These are phyloP conservation scores for Debaryomyces sp. DNA, from an alignment of 1,139 yeast genomes.

Conservation along the genomic window DNA sequence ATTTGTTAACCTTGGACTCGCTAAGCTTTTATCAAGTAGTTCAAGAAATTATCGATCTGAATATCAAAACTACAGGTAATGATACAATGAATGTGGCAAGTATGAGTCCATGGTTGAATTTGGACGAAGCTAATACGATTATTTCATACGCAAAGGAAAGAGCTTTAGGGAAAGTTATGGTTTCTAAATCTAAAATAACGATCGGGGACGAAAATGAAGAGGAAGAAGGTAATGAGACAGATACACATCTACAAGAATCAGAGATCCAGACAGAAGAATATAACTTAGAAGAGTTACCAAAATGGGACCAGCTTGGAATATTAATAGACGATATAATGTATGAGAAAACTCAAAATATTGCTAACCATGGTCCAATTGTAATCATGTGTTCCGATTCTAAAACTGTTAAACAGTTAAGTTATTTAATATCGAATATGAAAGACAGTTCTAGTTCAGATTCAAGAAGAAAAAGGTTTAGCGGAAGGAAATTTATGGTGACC, in stretches of 20 bases:
- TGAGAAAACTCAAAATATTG: conserved; percentile 40
- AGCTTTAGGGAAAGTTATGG: conserved; percentile 47
- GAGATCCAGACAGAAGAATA: conserved; percentile 33
- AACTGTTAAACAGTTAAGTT: conserved; percentile 58
- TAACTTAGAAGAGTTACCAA: conserved; percentile 77
- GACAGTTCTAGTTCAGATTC: conserved; percentile 27
- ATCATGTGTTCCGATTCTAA: conserved; percentile 68
- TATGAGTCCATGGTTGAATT: conserved; percentile 83
- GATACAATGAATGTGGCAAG: conserved; percentile 50
- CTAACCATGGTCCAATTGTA: conserved; percentile 60
- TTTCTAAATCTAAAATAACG: conserved; percentile 21
- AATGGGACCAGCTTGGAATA: conserved; percentile 80
- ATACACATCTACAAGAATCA: conserved; percentile 17
- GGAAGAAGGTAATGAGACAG: conserved; percentile 11
- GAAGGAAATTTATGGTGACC: conserved; percentile 54
- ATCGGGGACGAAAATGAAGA: conserved; percentile 16
- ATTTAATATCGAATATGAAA: conserved; percentile 44
- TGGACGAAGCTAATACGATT: conserved; percentile 82
- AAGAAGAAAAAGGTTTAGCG: conserved; percentile 28
- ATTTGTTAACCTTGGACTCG: conserved; percentile 65
- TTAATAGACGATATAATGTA: conserved; percentile 72
- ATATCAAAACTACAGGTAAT: conserved; percentile 45
- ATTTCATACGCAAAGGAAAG: conserved; percentile 72
- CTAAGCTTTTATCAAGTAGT: conserved; percentile 74
- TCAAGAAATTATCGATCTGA: conserved; percentile 67